phyloP scores from a whole-genome alignment of 2,329 filamentous ascomycete species.

The Fusarium citri region DNA sequence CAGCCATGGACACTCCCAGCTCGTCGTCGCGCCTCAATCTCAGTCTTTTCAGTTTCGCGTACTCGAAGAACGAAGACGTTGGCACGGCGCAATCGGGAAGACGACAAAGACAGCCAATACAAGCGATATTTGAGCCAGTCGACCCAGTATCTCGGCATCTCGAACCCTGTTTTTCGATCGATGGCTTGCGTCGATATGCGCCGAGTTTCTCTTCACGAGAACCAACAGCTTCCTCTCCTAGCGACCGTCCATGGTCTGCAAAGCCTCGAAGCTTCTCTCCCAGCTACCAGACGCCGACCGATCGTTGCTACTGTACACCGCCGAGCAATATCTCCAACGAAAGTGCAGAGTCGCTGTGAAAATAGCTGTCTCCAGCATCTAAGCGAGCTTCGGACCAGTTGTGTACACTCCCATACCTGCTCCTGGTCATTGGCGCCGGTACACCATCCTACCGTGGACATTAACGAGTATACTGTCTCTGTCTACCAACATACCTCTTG shows the following conservation, averaged over 20 bases:
- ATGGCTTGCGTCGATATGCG: neutral
- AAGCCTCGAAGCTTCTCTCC: fast-evolving
- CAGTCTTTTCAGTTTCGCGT: neutral
- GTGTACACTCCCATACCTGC: neutral
- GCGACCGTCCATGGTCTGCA: fast-evolving
- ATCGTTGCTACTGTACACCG: fast-evolving
- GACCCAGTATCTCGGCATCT: neutral
- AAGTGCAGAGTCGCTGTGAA: too few relatives aligned
- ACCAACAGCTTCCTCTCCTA: fast-evolving
- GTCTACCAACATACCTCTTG: too few relatives aligned
- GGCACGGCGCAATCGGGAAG: neutral
- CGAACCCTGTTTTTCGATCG: neutral
- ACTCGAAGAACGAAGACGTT: neutral
- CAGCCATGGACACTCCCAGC: neutral
- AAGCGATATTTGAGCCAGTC: neutral
- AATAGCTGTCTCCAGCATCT: too few relatives aligned
- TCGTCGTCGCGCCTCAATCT: neutral
- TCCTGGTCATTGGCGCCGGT: neutral
- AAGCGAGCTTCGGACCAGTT: neutral
- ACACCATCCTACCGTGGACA: neutral
- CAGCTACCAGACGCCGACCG: neutral
- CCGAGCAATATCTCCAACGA: neutral
- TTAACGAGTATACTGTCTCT: neutral
- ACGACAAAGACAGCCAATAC: neutral
- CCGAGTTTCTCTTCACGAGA: neutral